Percentiles rank a stretch among this genome's conserved stretches.
These are phyloP conservation scores for Phaseolus coccineus DNA, from an alignment of 331 rosid genomes.

Conservation along the genomic window DNA sequence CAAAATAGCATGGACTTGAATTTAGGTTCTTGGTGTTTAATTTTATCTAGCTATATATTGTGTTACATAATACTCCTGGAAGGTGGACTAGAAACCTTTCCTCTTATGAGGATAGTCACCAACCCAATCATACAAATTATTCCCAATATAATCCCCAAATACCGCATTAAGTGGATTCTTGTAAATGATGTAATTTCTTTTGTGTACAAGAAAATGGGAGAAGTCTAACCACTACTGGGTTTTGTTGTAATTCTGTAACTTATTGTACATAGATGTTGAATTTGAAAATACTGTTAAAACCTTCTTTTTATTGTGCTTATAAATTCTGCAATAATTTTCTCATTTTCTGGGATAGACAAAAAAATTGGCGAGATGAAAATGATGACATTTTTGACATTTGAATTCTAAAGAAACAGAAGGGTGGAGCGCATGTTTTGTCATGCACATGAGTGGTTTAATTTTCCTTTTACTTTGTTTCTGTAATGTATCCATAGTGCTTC, in stretches of 20 bases:
- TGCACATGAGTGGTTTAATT: neutral
- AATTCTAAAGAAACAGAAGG: conserved; percentile 1
- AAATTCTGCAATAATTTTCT: conserved; percentile 24
- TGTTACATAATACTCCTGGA: conserved; percentile 48
- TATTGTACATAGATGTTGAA: conserved; percentile 50
- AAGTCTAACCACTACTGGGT: conserved; percentile 41
- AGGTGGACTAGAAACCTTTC: conserved; percentile 48
- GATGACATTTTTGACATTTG: neutral
- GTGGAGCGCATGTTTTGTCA: neutral
- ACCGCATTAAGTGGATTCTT: conserved; percentile 36
- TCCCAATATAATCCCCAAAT: conserved; percentile 44
- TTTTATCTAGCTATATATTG: conserved; percentile 26
- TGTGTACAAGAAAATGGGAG: conserved; percentile 40
- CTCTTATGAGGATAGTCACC: conserved; percentile 53
- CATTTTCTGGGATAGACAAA: neutral
- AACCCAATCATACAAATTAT: conserved; percentile 52
- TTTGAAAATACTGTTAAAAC: conserved; percentile 45
- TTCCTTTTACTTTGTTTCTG: neutral
- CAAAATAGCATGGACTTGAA: conserved; percentile 50
- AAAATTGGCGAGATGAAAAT: neutral
- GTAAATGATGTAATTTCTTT: conserved; percentile 42
- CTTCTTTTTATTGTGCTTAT: conserved; percentile 34
- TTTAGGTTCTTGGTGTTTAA: conserved; percentile 49
- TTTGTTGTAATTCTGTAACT: conserved; percentile 38
- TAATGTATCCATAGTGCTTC: neutral